Percentiles rank a stretch among this genome's conserved stretches.
phyloP scores from a whole-genome alignment of 2,329 filamentous ascomycete genomes.

The Aspergillus persii region DNA sequence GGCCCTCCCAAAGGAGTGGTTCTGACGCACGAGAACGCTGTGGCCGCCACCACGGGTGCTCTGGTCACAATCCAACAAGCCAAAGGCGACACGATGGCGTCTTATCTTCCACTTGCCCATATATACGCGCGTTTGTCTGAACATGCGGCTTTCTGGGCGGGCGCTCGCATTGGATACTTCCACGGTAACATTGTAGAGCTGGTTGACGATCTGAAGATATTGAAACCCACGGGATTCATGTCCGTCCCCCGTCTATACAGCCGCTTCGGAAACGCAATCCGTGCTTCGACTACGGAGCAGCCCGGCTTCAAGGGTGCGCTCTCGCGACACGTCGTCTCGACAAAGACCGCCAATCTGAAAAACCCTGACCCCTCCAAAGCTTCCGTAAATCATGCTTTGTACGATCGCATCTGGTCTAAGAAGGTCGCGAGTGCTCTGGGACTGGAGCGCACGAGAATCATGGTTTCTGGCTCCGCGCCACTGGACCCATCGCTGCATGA shows the following conservation, averaged over 20 bases:
- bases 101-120: constrained; percentile 90
- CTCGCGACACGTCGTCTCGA: constrained; percentile 72
- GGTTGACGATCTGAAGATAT: constrained; percentile 84
- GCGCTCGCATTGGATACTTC: constrained; percentile 83
- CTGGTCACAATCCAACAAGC: constrained; percentile 54
- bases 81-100: constrained; percentile 67
- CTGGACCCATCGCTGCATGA: constrained; percentile 84
- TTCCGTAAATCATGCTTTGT: constrained; percentile 55
- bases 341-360: constrained; percentile 77
- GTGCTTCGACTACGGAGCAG: constrained; percentile 73
- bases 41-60: constrained; percentile 66
- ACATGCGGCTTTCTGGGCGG: constrained; percentile 68
- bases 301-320: constrained; percentile 77
- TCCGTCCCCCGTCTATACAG: constrained; percentile 92
- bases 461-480: constrained; percentile 87
- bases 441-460: constrained; percentile 66
- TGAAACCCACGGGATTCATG: constrained; percentile 78
- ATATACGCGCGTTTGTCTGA: constrained; percentile 88
- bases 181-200: constrained; percentile 84
- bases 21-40: constrained; percentile 76
- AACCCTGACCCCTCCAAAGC: constrained; percentile 66
- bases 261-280: constrained; percentile 80
- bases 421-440: constrained; percentile 84
- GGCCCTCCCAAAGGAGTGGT: constrained; percentile 64
- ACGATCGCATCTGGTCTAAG: constrained; percentile 76